Evolutionary conservation across 2,329 filamentous ascomycete genomes (phyloP), one percentile per base, ranked within the genome.

Genomic region (Podosphaera fusca): DNA sequence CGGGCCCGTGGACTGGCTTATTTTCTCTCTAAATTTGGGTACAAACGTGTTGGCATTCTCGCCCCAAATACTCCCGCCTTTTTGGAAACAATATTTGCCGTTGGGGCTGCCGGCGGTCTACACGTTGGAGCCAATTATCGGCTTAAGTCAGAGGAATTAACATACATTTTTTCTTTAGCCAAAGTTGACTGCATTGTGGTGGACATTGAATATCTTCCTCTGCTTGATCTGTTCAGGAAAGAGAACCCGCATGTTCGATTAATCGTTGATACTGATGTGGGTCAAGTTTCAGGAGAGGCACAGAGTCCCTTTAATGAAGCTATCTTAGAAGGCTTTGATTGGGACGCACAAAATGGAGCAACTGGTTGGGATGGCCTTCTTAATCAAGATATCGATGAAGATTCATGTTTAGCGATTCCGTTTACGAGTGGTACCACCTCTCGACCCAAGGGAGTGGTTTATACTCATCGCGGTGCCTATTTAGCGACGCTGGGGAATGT

Each of bases 1-100:
- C 85, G 92, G 49, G 86, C 89, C 2, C 74, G 86, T 47, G 92
- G 90, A 0, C 73, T 98, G 21, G 89, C 88, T 12, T 96, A 94
- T 70, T 96, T 84, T 68, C 68, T 98, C 58, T 78, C 78, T 63
- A 86, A 85, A 68, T 79, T 85, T 66, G 76, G 78, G 3, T 81
- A 80, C 65, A 83, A 80, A 64, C 77, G 85, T 59, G 84, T 96
- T 4, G 92, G 92, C 5, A 82, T 98, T 53, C 74, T 98, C 9
- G 82, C 81, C 7, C 86, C 92, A 2, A 98, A 98, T 68, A 98
- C 92, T 0, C 92, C 92, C 0, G 89, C 89, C 0, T 96, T 96
- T 64, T 74, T 98, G 34, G 90, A 96, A 70, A 79, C 81, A 5
- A 86, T 95, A 60, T 98, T 87, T 66, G 92, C 85, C 1, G 84